A percentile compares a stretch with the other conserved stretches of the same genome.
phyloP scores from a whole-genome alignment of 1,284 basidiomycete genomes.

The Apiotrichum siamense region DNA sequence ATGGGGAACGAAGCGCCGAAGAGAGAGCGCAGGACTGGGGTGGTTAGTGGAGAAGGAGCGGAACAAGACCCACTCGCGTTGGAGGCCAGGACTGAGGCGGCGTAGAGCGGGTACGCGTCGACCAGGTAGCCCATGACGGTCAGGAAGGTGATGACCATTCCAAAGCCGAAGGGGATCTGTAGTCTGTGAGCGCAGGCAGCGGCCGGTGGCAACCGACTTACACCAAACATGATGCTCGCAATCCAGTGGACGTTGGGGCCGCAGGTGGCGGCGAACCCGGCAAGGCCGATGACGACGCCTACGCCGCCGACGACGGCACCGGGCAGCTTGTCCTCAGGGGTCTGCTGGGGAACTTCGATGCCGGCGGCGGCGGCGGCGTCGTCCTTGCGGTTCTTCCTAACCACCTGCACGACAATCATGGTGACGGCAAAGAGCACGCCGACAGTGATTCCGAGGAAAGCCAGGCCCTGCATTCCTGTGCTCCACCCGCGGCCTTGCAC shows the following conservation, averaged over 20 bases:
- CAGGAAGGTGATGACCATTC: constrained; percentile 30
- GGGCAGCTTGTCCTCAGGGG: constrained; percentile 55
- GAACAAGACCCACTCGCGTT: no score
- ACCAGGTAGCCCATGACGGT: constrained; percentile 53
- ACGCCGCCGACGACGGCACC: constrained; percentile 55
- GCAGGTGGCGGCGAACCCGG: constrained; percentile 56
- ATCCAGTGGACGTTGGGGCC: constrained; percentile 56
- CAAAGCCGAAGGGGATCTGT: constrained; percentile 57
- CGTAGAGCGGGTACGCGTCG: constrained; percentile 52
- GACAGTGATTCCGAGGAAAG: constrained; percentile 60
- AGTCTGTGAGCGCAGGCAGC: no score
- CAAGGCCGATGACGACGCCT: constrained; percentile 26
- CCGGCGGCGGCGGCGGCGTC: no score
- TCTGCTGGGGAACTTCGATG: constrained; percentile 8
- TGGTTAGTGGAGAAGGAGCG: no score
- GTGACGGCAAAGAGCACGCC: constrained; percentile 55
- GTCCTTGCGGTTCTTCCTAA: constrained; percentile 31
- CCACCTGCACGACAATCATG: constrained; percentile 50
- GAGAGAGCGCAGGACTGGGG: constrained; percentile 59
- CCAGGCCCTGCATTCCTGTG: constrained; percentile 56
- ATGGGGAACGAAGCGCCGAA: constrained; percentile 58
- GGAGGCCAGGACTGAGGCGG: constrained; percentile 59
- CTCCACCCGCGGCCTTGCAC: constrained; percentile 38
- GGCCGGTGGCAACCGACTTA: no score
- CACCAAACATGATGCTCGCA: constrained; percentile 58